Evolutionary conservation across 108 stramenopile species (phyloP).

Genomic region (Ochromonas danica): DNA sequence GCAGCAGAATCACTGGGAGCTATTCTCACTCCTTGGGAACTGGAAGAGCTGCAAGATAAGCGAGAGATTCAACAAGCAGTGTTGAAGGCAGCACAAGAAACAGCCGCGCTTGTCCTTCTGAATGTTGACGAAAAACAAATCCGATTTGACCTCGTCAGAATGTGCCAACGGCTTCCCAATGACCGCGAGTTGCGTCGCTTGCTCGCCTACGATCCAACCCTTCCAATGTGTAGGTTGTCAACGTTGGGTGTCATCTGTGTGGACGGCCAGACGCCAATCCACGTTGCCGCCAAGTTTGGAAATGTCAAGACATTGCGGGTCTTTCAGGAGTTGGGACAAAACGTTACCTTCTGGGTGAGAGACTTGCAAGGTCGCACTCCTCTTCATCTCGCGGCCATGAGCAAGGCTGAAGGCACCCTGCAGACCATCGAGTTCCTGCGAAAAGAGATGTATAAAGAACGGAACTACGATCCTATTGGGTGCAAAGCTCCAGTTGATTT

Average conservation of each 20-base stretch:
- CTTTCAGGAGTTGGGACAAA: background rate
- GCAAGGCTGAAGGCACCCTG: background rate
- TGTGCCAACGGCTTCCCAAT: background rate
- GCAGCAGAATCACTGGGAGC: too few species aligned
- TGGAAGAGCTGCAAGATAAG: too few species aligned
- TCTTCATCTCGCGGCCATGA: slow-evolving; percentile 22
- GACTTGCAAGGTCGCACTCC: slow-evolving; percentile 27
- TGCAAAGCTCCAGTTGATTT: slow-evolving; percentile 11
- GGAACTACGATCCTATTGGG: slow-evolving; percentile 18
- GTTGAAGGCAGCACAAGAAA: background rate
- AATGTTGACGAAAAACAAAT: too few species aligned
- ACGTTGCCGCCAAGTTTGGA: background rate
- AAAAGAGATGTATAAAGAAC: background rate
- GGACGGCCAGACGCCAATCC: slow-evolving; percentile 25
- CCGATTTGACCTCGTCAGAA: background rate
- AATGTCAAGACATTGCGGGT: slow-evolving; percentile 1
- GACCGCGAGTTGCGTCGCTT: background rate
- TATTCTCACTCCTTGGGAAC: too few species aligned
- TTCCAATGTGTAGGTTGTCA: background rate
- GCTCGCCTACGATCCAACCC: background rate
- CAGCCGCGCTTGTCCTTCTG: background rate
- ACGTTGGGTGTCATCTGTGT: background rate
- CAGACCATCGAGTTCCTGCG: background rate
- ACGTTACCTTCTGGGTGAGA: background rate
- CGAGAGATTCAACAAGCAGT: background rate